Percentiles rank a stretch among this genome's conserved stretches.
Evolutionary conservation across 192 early-diverging fungal genomes (phyloP).

Genomic region (Coemansia sp.): DNA sequence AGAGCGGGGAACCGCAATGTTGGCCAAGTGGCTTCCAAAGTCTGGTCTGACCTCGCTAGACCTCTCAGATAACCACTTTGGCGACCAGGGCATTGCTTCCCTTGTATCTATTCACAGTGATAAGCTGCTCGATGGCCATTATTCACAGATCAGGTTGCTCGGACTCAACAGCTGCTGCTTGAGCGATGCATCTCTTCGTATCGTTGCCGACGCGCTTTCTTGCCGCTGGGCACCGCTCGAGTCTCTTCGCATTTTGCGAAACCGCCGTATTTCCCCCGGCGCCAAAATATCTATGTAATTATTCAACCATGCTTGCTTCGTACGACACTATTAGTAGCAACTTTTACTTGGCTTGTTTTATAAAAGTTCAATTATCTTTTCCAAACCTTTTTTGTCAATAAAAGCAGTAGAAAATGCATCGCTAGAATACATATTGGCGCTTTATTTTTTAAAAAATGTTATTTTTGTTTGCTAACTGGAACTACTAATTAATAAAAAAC

Average conservation of each 20-base stretch:
- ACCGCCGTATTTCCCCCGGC: slow-evolving; percentile 42
- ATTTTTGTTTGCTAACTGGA: neutral
- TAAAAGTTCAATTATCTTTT: too few relatives aligned
- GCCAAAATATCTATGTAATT: slow-evolving; percentile 22
- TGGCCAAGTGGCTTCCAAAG: slow-evolving; percentile 43
- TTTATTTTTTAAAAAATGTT: neutral
- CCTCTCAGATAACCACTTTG: slow-evolving; percentile 51
- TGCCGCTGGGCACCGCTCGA: slow-evolving; percentile 43
- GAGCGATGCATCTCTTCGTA: slow-evolving; percentile 41
- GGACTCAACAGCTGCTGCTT: slow-evolving; percentile 50
- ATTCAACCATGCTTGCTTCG: neutral
- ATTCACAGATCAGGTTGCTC: slow-evolving; percentile 26
- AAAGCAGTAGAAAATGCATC: too few relatives aligned
- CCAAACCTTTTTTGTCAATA: too few relatives aligned
- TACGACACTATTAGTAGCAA: neutral
- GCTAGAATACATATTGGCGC: neutral
- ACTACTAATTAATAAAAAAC: neutral
- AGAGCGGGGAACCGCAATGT: slow-evolving; percentile 31
- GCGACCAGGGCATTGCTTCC: slow-evolving; percentile 43
- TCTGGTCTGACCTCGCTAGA: slow-evolving; percentile 30
- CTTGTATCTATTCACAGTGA: slow-evolving; percentile 16
- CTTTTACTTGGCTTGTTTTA: too few relatives aligned
- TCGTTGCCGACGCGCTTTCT: slow-evolving; percentile 26
- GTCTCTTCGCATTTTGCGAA: slow-evolving; percentile 43
- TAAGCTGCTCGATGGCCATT: neutral